These are phyloP conservation scores for Coccomyxa subellipsoidea DNA, from an alignment of 163 green algal species.

Conservation along the genomic window DNA sequence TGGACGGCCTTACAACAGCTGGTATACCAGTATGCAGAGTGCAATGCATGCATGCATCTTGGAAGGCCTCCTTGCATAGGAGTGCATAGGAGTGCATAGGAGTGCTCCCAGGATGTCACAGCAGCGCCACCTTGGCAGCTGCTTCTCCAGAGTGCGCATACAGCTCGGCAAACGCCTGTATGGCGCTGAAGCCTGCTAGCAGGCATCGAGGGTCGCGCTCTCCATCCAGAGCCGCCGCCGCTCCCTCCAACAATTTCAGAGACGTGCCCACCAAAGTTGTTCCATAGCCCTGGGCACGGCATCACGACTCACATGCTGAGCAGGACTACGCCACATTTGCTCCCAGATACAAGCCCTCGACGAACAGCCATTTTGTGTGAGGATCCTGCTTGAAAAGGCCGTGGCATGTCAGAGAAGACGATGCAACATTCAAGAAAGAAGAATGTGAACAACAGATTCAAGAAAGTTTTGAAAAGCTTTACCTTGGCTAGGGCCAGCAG, in stretches of 20 bases:
- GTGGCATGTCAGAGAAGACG: background rate
- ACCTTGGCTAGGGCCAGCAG: conserved; percentile 33
- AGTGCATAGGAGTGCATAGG: background rate
- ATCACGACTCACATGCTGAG: background rate
- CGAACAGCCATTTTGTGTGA: background rate
- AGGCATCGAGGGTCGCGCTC: conserved; percentile 92
- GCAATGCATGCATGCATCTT: too few species aligned
- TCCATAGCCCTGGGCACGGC: conserved; percentile 35
- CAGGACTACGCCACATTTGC: background rate
- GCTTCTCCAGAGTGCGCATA: conserved; percentile 32
- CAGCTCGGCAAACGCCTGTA: conserved; percentile 32
- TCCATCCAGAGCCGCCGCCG: conserved; percentile 71
- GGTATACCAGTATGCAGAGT: too few species aligned
- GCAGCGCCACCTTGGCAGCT: background rate
- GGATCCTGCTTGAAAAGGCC: background rate
- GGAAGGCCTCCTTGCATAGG: background rate
- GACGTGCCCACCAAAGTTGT: conserved; percentile 15
- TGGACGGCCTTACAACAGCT: background rate
- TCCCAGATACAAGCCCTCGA: background rate
- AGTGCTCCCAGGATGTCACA: background rate
- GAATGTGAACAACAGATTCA: background rate
- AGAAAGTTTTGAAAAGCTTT: background rate
- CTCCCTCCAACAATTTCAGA: conserved; percentile 54
- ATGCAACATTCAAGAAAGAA: background rate
- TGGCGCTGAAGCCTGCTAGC: conserved; percentile 60